Base-by-base conservation (phyloP, 2,329 filamentous ascomycete species). In the Whalleya microplaca region DNA sequence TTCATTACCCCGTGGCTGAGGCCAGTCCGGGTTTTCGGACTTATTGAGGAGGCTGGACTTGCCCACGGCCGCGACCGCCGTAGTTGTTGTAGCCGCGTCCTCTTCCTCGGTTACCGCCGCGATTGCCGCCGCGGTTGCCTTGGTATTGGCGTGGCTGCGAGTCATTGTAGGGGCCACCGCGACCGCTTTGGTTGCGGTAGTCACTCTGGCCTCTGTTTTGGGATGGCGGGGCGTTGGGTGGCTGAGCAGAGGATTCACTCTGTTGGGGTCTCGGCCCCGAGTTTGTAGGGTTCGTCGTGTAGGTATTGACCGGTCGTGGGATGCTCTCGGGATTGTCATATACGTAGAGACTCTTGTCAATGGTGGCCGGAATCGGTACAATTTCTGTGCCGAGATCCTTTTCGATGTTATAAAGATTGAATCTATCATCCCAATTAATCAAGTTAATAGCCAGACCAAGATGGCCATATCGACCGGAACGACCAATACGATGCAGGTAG, bases 371-470 rank as follows among this genome's bases (percentile, higher is more conserved):
- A 69, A 99, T 99, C n/a, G 95, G 88, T 71, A 95, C 91, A 59
- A 99, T 99, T 76, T 99, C 95, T 6, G 95, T 99, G 50, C 95
- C 95, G 41, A 99, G 82, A 70, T 99, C 95, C 67, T 96, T 90
- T 76, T 99, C 95, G 66, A 99, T 99, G 74, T 96, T 96, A 81
- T 99, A 99, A 19, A 99, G 84, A 75, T 98, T 99, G 83, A 96
- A 98, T 23, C 95, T 88, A 74, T 99, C 95, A 55, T 99, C 95
- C 95, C 95, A 99, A 75, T 96, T 98, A 82, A 99, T 99, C 73
- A 99, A 81, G 77, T 99, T 99, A 73, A 99, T 99, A 63, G 96
- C 96, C 65, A 99, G 81, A 84, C 95, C 95, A 71, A 98, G 84
- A 77, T 99, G 95, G 64, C 95, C 95, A 73, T 96, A 99, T 64